These are phyloP conservation scores for Trifolium dubium DNA, from an alignment of 306 rosid genomes.

Conservation along the genomic window DNA sequence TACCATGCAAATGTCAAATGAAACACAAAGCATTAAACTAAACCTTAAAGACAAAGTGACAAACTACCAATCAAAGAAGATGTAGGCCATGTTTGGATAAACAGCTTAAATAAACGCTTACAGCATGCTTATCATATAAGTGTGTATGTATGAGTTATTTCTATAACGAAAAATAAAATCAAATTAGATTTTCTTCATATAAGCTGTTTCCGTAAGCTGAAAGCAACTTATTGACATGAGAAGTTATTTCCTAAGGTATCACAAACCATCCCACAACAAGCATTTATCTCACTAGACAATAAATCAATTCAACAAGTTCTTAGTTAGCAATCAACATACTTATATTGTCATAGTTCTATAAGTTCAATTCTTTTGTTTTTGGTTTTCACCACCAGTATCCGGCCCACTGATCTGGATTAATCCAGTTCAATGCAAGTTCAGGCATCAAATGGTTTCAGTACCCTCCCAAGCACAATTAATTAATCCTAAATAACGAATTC, in stretches of 20 bases:
- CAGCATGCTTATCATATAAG: neutral
- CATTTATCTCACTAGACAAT: neutral
- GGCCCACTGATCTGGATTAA: no score
- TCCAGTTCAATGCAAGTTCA: no score
- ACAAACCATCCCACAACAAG: neutral
- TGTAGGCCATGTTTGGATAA: neutral
- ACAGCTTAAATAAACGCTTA: neutral
- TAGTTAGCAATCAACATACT: neutral
- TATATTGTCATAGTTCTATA: neutral
- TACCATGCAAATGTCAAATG: constrained; percentile 16
- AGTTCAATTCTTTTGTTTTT: neutral
- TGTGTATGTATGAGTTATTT: neutral
- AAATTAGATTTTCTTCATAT: neutral
- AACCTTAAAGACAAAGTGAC: neutral
- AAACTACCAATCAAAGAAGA: neutral
- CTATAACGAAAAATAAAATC: neutral
- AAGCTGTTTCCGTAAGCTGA: neutral
- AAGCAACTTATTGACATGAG: neutral
- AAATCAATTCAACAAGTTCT: neutral
- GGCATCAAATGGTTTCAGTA: no score
- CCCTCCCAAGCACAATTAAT: no score
- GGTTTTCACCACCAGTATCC: no score
- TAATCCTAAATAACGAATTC: neutral
- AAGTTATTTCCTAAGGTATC: neutral
- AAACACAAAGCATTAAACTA: constrained; percentile 4